Percentiles rank a stretch among this genome's conserved stretches.
phyloP scores from a whole-genome alignment of 2,329 filamentous ascomycete species.

The Sclerotinia trifoliorum region DNA sequence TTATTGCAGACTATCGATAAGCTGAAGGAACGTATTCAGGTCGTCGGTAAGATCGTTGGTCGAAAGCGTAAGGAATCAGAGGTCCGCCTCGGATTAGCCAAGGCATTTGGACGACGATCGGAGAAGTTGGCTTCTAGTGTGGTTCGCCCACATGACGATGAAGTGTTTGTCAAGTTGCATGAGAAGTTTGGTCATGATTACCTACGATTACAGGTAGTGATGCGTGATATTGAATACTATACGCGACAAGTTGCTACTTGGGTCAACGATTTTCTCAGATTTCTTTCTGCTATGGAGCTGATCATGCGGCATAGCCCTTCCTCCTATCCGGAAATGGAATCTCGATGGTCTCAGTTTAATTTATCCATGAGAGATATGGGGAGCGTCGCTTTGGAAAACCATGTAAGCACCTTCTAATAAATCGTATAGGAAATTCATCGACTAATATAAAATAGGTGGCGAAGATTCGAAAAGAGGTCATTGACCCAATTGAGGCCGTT shows the following conservation, averaged over 20 bases:
- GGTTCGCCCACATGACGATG: slow-evolving; percentile 71
- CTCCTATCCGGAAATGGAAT: slow-evolving; percentile 79
- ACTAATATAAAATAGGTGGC: slow-evolving; percentile 45
- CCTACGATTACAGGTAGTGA: slow-evolving; percentile 83
- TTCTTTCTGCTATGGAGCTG: slow-evolving; percentile 77
- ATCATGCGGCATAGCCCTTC: slow-evolving; percentile 77
- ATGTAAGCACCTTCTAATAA: slow-evolving; percentile 55
- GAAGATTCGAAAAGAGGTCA: slow-evolving; percentile 76
- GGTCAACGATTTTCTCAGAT: slow-evolving; percentile 76
- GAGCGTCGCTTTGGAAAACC: slow-evolving; percentile 77
- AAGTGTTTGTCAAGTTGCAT: slow-evolving; percentile 74
- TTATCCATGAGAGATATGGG: slow-evolving; percentile 84
- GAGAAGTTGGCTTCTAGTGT: slow-evolving; percentile 60
- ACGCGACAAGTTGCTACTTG: slow-evolving; percentile 77
- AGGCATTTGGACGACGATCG: slow-evolving; percentile 78
- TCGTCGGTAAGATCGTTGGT: slow-evolving; percentile 82
- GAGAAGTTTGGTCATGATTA: slow-evolving; percentile 92
- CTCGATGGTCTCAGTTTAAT: slow-evolving; percentile 91
- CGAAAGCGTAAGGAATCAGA: slow-evolving; percentile 87
- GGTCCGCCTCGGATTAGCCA: slow-evolving; percentile 77
- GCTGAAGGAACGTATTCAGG: slow-evolving; percentile 89
- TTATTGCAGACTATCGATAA: slow-evolving; percentile 89
- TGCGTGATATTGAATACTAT: slow-evolving; percentile 88
- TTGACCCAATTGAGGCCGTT: slow-evolving; percentile 76
- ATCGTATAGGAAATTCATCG: slow-evolving; percentile 13